Base-by-base conservation (phyloP, 2,329 filamentous ascomycete species). In the Aureobasidium melanogenum region DNA sequence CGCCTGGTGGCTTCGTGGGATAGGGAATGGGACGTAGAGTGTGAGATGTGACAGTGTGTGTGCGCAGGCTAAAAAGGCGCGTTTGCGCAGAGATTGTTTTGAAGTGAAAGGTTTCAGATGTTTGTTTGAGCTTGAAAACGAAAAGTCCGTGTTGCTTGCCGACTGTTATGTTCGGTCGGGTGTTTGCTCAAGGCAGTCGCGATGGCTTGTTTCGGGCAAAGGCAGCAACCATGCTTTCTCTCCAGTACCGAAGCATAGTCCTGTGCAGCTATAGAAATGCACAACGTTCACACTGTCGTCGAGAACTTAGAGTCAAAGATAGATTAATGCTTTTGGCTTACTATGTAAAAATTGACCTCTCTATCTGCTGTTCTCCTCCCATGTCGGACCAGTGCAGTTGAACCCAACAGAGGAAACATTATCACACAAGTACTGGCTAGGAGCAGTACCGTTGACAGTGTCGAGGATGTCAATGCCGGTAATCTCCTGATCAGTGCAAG, bases 401-500 rank as follows among this genome's bases (percentile, higher is more conserved):
- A 69, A 69, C 0, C 65, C 67, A 26, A 56, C 60, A 15, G 60
- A 36, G 6, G 59, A 65, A 10, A 70, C 64, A 30, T 60, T 63
- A 41, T 68, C 67, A 54, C 67, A 69, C 15, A 69, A 60, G 50
- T 68, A 69, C 38, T 66, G 61, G 9, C 39, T 60, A 14, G 64
- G 63, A 15, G 61, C 60, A 15, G 65, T 62, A 39, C 64, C 64
- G 47, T 67, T 67, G 8, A 64, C 61, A 26, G 44, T 36, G 24
- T 60, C 60, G 17, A 51, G 36, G 8, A 66, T 30, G 17, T 62
- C 47, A 26, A 67, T 67, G 22, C 67, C 63, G n/a, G 51, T 64
- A 2, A 70, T 63, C 22, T 65, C 61, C 52, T 71, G 66, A 5
- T 64, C 66, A 3, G 47, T 60, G 61, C 70, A 71, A 30, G 69